These are phyloP conservation scores for Aspergillus sp. DNA, from an alignment of 2,329 filamentous ascomycete species.

Conservation along the genomic window DNA sequence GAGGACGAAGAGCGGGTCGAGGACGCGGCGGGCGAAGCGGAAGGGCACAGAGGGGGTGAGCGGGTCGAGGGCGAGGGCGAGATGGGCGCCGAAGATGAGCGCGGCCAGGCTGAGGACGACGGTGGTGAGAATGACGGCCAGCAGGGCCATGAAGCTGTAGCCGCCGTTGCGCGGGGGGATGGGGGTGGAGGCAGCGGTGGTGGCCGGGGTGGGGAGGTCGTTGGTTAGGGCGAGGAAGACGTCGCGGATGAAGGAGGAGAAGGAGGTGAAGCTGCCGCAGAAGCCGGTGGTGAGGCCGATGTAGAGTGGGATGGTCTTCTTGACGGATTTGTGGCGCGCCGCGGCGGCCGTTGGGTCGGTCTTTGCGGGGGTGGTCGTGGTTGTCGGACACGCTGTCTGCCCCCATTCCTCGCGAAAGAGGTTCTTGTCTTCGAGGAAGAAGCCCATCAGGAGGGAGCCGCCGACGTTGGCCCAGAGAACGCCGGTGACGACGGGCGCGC, in stretches of 20 bases:
- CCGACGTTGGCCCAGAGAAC: conserved; percentile 86
- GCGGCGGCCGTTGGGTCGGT: conserved; percentile 25
- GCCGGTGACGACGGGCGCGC: conserved; percentile 69
- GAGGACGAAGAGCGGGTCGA: conserved; percentile 65
- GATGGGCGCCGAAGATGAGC: conserved; percentile 70
- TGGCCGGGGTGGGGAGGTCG: conserved; percentile 58
- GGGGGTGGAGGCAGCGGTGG: conserved; percentile 37
- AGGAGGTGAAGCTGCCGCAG: conserved; percentile 86
- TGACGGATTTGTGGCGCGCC: conserved; percentile 61
- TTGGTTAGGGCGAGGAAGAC: conserved; percentile 77
- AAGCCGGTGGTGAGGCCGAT: conserved; percentile 84
- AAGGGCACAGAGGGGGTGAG: conserved; percentile 62
- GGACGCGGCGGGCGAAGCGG: conserved; percentile 53
- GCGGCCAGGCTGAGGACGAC: conserved; percentile 68
- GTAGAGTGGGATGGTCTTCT: conserved; percentile 86
- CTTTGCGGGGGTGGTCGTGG: not conserved
- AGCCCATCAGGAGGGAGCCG: conserved; percentile 81
- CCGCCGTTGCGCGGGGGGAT: conserved; percentile 63
- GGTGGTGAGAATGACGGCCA: conserved; percentile 73
- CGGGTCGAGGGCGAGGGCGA: conserved; percentile 63
- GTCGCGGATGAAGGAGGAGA: conserved; percentile 82
- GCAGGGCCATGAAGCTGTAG: conserved; percentile 77
- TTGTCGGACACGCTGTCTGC: too few species aligned
- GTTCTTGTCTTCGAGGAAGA: conserved; percentile 73
- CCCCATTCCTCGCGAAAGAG: conserved; percentile 72